Evolutionary conservation across 208 protist species (phyloP).

Genomic region (Trypanosoma avium): DNA sequence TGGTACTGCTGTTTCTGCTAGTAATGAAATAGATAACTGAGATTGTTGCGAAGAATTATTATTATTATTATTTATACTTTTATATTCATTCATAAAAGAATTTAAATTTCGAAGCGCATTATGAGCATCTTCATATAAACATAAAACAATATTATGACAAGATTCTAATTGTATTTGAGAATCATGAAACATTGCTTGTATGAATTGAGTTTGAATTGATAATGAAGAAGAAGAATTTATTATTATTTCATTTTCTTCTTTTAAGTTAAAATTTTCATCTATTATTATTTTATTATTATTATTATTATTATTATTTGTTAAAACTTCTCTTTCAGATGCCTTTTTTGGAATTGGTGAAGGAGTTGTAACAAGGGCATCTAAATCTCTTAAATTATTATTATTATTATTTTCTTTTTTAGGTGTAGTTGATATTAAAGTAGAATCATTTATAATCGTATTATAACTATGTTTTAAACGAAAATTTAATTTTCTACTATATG

Average conservation of each 20-base stretch:
- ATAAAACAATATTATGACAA: constrained; percentile 18
- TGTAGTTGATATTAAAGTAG: neutral
- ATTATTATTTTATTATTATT: neutral
- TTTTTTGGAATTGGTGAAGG: neutral
- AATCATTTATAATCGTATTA: neutral
- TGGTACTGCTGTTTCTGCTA: too few species aligned
- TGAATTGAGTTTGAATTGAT: neutral
- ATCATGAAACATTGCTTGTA: constrained; percentile 15
- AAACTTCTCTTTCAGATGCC: neutral
- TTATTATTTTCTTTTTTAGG: neutral
- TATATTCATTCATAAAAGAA: neutral
- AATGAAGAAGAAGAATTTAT: neutral
- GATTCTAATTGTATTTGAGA: constrained; percentile 16
- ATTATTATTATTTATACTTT: too few species aligned
- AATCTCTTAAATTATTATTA: neutral
- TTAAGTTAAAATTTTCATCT: neutral
- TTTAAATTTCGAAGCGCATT: constrained; percentile 3
- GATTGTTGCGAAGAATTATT: constrained; percentile 16
- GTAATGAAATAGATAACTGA: constrained; percentile 1
- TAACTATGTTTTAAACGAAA: constrained; percentile 13
- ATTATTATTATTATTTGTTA: neutral
- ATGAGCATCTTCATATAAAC: constrained; percentile 15
- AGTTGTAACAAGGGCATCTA: constrained; percentile 4
- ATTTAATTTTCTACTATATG: constrained; percentile 3
- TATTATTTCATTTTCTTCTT: neutral